These are phyloP conservation scores for Podospora sp. DNA, from an alignment of 495 filamentous ascomycete genomes.

Conservation along the genomic window DNA sequence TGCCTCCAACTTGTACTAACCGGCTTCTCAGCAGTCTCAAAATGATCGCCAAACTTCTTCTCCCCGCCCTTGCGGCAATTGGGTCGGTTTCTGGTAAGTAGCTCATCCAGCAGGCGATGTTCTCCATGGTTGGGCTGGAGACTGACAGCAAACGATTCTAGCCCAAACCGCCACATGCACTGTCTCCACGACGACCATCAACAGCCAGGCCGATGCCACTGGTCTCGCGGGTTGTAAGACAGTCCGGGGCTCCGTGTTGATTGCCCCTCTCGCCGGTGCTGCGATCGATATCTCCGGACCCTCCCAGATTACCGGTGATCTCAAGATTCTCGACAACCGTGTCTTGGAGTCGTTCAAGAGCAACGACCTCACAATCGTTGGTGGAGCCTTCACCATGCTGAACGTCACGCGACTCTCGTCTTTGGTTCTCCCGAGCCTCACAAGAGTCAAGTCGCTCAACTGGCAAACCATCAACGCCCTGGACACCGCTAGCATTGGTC, in stretches of 20 bases:
- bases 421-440: constrained; percentile 65
- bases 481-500: constrained; percentile 64
- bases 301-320: constrained; percentile 65
- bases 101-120: background rate
- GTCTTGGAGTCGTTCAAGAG: constrained; percentile 53
- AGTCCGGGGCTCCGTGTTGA: constrained; percentile 69
- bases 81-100: constrained; percentile 68
- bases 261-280: constrained; percentile 57
- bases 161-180: constrained; percentile 48
- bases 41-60: constrained; percentile 77
- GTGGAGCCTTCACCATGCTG: constrained; percentile 65
- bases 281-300: constrained; percentile 59
- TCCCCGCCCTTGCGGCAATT: constrained; percentile 74
- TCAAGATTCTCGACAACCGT: constrained; percentile 61
- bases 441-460: constrained; percentile 61
- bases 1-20: constrained; percentile 25
- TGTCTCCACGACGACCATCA: constrained; percentile 57
- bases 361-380: constrained; percentile 48
- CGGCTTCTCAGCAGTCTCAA: constrained; percentile 42
- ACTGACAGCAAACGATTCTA: constrained; percentile 34
- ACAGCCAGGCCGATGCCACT: constrained; percentile 71
- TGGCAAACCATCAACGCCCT: constrained; percentile 77
- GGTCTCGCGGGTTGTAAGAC: constrained; percentile 65
- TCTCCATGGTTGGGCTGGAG: background rate
- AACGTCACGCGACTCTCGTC: constrained; percentile 65